phyloP scores from a whole-genome alignment of 2,329 filamentous ascomycete genomes.

The Cordyceps cicadae region DNA sequence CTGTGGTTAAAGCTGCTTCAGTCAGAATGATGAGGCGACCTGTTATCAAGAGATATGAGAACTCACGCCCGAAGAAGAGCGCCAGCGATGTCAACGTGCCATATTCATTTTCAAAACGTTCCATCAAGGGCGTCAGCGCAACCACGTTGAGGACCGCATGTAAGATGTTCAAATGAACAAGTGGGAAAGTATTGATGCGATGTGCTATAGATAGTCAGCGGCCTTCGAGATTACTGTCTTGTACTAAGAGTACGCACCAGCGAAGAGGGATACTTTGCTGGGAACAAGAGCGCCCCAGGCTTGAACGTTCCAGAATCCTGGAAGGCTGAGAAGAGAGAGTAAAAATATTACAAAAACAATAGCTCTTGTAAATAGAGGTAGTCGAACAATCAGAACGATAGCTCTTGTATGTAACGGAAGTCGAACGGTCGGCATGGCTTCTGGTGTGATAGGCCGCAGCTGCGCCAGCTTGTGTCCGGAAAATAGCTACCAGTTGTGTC shows the following conservation, averaged over 20 bases:
- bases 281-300: conserved; percentile 76
- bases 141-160: conserved; percentile 74
- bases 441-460: conserved; percentile 2
- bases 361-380: conserved; percentile 79
- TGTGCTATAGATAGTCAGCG: conserved; percentile 54
- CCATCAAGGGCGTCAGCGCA: conserved; percentile 77
- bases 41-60: neutral
- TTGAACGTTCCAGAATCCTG: conserved; percentile 61
- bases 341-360: conserved; percentile 56
- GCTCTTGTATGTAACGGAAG: neutral
- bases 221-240: neutral
- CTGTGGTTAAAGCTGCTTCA: conserved; percentile 60
- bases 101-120: conserved; percentile 87
- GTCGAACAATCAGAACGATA: conserved; percentile 52
- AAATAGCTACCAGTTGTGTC: neutral
- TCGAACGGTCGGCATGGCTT: conserved; percentile 26
- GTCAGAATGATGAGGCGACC: conserved; percentile 6
- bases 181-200: conserved; percentile 82
- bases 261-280: conserved; percentile 60
- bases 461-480: neutral
- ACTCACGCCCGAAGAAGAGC: conserved; percentile 84
- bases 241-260: conserved; percentile 47
- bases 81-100: conserved; percentile 82
- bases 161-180: conserved; percentile 75
- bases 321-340: conserved; percentile 58